Percentiles rank a stretch among this genome's conserved stretches.
Evolutionary conservation across 2,329 filamentous ascomycete genomes (phyloP).

Genomic region (Phialemoniopsis sp.): DNA sequence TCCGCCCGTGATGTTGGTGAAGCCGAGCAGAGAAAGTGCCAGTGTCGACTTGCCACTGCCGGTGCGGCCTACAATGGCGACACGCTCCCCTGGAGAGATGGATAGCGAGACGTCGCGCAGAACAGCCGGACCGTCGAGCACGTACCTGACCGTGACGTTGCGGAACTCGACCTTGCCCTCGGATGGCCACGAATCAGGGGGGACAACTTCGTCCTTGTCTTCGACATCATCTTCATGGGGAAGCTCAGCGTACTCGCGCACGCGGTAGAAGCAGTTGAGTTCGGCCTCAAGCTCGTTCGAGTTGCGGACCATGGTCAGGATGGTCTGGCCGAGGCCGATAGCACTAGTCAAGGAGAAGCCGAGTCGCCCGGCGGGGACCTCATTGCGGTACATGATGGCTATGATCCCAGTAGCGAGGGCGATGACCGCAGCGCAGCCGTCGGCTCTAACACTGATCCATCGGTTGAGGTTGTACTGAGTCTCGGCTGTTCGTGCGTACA

Average conservation of each 20-base stretch:
- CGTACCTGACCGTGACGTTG: slow-evolving; percentile 19
- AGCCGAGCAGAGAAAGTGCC: slow-evolving; percentile 26
- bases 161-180: slow-evolving; percentile 19
- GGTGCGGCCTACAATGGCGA: slow-evolving; percentile 63
- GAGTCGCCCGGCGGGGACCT: slow-evolving; percentile 46
- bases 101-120: slow-evolving; percentile 18
- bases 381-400: slow-evolving; percentile 41
- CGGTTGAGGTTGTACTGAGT: slow-evolving; percentile 52
- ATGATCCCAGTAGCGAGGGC: slow-evolving; percentile 49
- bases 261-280: slow-evolving; percentile 41
- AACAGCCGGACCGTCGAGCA: slow-evolving; percentile 19
- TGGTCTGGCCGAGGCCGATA: slow-evolving; percentile 47
- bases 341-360: slow-evolving; percentile 54
- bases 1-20: slow-evolving; percentile 25
- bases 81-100: slow-evolving; percentile 51
- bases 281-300: slow-evolving; percentile 56
- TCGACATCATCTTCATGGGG: slow-evolving; percentile 17
- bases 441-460: slow-evolving; percentile 51
- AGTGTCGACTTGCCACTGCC: slow-evolving; percentile 63
- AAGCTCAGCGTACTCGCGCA: slow-evolving; percentile 21
- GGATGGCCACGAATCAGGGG: slow-evolving; percentile 18
- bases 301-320: slow-evolving; percentile 44
- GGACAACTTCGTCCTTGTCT: slow-evolving; percentile 6
- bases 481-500: slow-evolving; percentile 41
- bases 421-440: slow-evolving; percentile 37